Percentiles rank a stretch among this genome's conserved stretches.
Evolutionary conservation across 257 asterid species (phyloP).

Genomic region (Solanum dulcamara): DNA sequence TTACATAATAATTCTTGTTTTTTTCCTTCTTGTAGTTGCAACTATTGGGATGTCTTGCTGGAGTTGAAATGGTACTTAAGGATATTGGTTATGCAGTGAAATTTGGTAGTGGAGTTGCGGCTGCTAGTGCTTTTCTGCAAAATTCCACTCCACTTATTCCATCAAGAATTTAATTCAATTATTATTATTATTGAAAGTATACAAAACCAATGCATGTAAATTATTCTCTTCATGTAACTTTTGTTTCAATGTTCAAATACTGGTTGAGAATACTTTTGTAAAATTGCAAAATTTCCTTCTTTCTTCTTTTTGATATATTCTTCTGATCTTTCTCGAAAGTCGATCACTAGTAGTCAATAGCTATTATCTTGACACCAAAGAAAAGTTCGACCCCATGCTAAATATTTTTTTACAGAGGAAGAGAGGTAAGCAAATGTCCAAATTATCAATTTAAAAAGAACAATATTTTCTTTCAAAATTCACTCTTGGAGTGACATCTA

Average conservation of each 20-base stretch:
- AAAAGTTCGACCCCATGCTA: neutral
- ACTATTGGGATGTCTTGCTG: slow-evolving; percentile 92
- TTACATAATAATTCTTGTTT: neutral
- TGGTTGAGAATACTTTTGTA: neutral
- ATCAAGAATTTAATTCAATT: slow-evolving; percentile 66
- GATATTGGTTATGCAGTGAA: slow-evolving; percentile 89
- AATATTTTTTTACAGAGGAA: too few species aligned
- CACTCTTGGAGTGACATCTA: too few species aligned
- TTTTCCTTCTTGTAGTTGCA: slow-evolving; percentile 44
- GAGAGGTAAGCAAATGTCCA: too few species aligned
- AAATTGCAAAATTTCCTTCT: neutral
- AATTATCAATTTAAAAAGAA: too few species aligned
- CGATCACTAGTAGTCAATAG: neutral
- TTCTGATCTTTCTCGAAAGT: neutral
- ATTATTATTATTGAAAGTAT: neutral
- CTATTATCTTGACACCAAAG: neutral
- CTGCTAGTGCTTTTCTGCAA: slow-evolving; percentile 78
- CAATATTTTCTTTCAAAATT: too few species aligned
- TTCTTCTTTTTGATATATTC: neutral
- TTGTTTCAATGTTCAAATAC: neutral
- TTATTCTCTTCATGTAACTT: neutral
- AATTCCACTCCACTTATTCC: slow-evolving; percentile 84
- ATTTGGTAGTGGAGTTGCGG: slow-evolving; percentile 90
- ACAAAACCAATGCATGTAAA: neutral
- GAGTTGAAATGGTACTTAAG: slow-evolving; percentile 98